Percentiles rank a stretch among this genome's conserved stretches.
phyloP scores from a whole-genome alignment of 1,139 yeast genomes.

The Geotrichum klebahnii region DNA sequence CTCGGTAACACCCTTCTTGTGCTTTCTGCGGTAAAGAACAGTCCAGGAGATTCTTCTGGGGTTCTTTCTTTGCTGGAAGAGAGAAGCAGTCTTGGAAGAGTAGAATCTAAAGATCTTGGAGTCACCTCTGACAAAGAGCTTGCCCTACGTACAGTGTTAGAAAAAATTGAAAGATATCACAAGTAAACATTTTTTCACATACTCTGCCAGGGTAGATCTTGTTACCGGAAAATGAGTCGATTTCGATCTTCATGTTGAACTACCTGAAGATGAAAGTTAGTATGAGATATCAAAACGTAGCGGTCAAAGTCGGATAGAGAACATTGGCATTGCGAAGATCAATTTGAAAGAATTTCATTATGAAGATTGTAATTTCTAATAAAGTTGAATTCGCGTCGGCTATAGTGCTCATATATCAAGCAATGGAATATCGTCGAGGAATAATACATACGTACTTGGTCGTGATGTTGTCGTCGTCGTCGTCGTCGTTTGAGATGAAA shows the following conservation, averaged over 20 bases:
- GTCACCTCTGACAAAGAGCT: conserved; percentile 98
- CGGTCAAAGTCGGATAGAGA: neutral
- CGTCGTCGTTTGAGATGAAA: conserved; percentile 10
- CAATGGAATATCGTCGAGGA: too few relatives aligned
- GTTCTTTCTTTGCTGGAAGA: conserved; percentile 99
- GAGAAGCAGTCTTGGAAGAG: conserved; percentile 94
- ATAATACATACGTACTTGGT: conserved; percentile 8
- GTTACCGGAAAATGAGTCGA: conserved; percentile 98
- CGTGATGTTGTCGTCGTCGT: conserved; percentile 7
- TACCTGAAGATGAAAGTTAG: conserved; percentile 12
- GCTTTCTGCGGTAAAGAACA: conserved; percentile 98
- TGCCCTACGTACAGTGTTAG: conserved; percentile 49
- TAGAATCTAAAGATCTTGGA: conserved; percentile 99
- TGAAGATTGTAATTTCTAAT: neutral
- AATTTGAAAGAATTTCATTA: neutral
- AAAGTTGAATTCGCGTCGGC: neutral
- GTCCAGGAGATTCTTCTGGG: conserved; percentile 99
- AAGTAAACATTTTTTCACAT: conserved; percentile 21
- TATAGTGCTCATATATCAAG: too few relatives aligned
- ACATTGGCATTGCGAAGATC: neutral
- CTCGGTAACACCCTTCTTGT: conserved; percentile 99
- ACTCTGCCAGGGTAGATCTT: conserved; percentile 99
- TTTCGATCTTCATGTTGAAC: conserved; percentile 89
- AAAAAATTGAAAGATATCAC: neutral
- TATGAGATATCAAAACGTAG: neutral